Evolutionary conservation across 768 basidiomycete genomes (phyloP).

Genomic region (Auriscalpium vulgare): DNA sequence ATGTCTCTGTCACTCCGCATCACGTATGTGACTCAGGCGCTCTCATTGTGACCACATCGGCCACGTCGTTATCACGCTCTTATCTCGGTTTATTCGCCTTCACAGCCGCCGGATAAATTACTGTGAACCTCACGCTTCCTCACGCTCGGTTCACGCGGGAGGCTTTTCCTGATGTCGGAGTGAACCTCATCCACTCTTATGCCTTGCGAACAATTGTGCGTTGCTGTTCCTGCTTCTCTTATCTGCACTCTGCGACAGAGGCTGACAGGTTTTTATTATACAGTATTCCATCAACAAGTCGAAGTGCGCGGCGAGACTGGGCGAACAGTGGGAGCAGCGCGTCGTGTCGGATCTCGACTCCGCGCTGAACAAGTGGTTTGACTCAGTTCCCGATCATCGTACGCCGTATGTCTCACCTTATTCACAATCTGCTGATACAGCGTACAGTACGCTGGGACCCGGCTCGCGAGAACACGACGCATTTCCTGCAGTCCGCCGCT

Average conservation of each 20-base stretch:
- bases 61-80: too few relatives aligned
- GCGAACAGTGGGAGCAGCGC: conserved; percentile 14
- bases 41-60: too few relatives aligned
- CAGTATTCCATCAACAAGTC: conserved; percentile 16
- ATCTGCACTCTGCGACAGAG: background rate
- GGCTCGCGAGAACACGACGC: conserved; percentile 23
- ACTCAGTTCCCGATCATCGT: conserved; percentile 31
- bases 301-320: conserved; percentile 1
- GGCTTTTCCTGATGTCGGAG: conserved; percentile 28
- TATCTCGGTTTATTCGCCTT: too few relatives aligned
- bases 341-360: conserved; percentile 15
- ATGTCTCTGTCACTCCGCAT: too few relatives aligned
- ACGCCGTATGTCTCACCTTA: background rate
- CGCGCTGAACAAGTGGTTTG: conserved; percentile 26
- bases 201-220: conserved; percentile 54
- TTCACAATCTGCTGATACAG: background rate
- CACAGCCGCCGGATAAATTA: too few relatives aligned
- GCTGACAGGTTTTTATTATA: background rate
- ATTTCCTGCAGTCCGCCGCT: conserved; percentile 32
- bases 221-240: background rate
- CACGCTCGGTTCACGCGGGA: too few relatives aligned
- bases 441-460: conserved; percentile 35
- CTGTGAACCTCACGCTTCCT: too few relatives aligned
- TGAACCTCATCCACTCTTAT: conserved; percentile 56
- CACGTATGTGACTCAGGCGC: too few relatives aligned